phyloP scores from a whole-genome alignment of 2,329 filamentous ascomycete genomes.

The Fusarium tupiense region DNA sequence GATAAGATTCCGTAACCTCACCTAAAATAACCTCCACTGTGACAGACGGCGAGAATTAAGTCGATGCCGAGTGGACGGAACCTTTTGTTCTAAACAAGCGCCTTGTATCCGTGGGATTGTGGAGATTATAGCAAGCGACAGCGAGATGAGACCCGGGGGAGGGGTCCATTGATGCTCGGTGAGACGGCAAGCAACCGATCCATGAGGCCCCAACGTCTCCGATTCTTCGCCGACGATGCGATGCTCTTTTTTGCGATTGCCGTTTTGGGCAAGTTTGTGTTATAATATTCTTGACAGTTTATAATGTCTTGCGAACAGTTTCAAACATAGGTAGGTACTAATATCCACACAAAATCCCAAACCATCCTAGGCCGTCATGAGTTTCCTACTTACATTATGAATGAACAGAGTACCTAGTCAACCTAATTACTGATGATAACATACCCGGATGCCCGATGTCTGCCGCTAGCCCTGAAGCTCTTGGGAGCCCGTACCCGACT shows the following conservation, averaged over 20 bases:
- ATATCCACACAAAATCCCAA: not conserved
- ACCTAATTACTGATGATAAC: not conserved
- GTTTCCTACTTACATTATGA: not conserved
- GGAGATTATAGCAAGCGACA: slow-evolving; percentile 14
- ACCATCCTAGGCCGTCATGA: not conserved
- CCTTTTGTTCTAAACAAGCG: slow-evolving; percentile 1
- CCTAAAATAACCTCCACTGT: not conserved
- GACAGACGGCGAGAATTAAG: slow-evolving; percentile 12
- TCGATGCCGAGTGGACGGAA: slow-evolving; percentile 20
- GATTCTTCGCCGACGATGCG: slow-evolving; percentile 26
- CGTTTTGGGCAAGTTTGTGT: slow-evolving; percentile 25
- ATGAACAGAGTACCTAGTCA: not conserved
- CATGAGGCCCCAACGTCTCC: slow-evolving; percentile 10
- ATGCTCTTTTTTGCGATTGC: not conserved
- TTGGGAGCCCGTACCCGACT: not conserved
- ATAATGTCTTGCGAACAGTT: not conserved
- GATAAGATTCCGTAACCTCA: slow-evolving; percentile 30
- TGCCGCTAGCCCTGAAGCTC: not conserved
- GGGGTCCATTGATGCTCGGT: slow-evolving; percentile 21
- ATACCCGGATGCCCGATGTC: not conserved
- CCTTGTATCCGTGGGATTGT: slow-evolving; percentile 14
- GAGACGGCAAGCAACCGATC: slow-evolving; percentile 25
- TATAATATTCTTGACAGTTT: not conserved
- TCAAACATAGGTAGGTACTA: not conserved
- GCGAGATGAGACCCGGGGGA: slow-evolving; percentile 27